Base-by-base conservation (phyloP, 306 rosid species). In the Neltuma alba region DNA sequence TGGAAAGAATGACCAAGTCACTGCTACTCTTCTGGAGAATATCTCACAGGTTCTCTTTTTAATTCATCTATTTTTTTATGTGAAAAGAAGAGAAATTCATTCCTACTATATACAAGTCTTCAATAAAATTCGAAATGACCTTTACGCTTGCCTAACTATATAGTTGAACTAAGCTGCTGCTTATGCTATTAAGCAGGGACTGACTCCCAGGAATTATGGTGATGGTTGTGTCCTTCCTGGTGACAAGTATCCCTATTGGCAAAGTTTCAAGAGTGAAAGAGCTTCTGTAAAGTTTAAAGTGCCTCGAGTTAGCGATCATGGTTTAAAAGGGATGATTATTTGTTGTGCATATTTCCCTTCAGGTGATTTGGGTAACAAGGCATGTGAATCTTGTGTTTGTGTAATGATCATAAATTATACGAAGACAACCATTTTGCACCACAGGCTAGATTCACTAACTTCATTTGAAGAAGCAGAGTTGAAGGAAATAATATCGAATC, bases 1-100 rank as follows among this genome's bases (percentile, higher is more conserved):
- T 62, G 86, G 82, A 55, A 65, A 8, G 64, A 50, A 33, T 25
- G 18, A 55, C 45, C 41, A 42, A 40, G 40, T 55, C 62, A 55
- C 62, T 3, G 4, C 2, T 2, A 0, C 28, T 62, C 42, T 72
- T 15, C 40, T 11, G 34, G 72, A 83, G 55, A 34, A 2, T 18
- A 63, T 83, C 27, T 83, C 47, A 57, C 72, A 83, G 67, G 86
- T 77, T 33, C 15, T 30, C 40, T 62, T 2, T 12, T 1, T 61
- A 30, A 5, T 61, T 5, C 2, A 0, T n/a, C n/a, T n/a, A n/a
- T 6, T 61, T 2, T 6, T 28, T 61, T 30, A 1, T 13, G n/a
- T 31, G 11, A 6, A 11, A 25, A 13, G 14, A 60, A 13, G 0
- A 27, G 31, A 9, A 3, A 21, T 1, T 52, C 44, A 0, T 40